Conservation (phyloP, 352 stramenopile species). For the Phytophthora ohioensis region DNA sequence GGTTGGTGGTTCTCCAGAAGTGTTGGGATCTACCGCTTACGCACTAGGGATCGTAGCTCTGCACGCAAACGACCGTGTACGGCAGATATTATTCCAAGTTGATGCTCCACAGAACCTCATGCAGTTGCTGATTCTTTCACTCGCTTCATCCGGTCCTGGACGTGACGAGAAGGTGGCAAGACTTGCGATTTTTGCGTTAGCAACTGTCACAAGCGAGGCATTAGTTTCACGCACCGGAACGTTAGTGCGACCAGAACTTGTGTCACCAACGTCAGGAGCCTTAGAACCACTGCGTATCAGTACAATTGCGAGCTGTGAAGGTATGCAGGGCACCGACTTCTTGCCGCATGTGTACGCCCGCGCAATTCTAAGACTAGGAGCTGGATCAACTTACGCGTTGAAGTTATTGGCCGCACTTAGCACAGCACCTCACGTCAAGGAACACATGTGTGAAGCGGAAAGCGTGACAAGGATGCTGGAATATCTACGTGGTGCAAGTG, state of each 20-base stretch:
- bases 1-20: constrained; percentile 58
- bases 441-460: constrained; percentile 30
- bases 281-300: constrained; percentile 24
- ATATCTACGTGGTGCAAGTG: constrained; percentile 43
- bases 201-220: constrained; percentile 41
- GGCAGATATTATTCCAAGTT: constrained; percentile 60
- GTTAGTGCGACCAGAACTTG: constrained; percentile 28
- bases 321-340: constrained; percentile 25
- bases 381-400: constrained; percentile 49
- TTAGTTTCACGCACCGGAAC: constrained; percentile 31
- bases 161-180: constrained; percentile 49
- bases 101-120: constrained; percentile 56
- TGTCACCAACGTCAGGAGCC: constrained; percentile 4
- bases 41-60: constrained; percentile 60
- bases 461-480: constrained; percentile 43
- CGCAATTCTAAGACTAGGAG: constrained; percentile 31
- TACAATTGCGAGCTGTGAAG: constrained; percentile 30
- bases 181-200: constrained; percentile 61
- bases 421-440: constrained; percentile 28
- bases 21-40: constrained; percentile 59
- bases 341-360: constrained; percentile 36
- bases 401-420: constrained; percentile 51
- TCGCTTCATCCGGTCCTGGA: constrained; percentile 7
- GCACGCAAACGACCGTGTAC: constrained; percentile 45
- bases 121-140: constrained; percentile 47